These are phyloP conservation scores for Colletotrichum shisoi DNA, from an alignment of 2,329 filamentous ascomycete genomes.

Conservation along the genomic window DNA sequence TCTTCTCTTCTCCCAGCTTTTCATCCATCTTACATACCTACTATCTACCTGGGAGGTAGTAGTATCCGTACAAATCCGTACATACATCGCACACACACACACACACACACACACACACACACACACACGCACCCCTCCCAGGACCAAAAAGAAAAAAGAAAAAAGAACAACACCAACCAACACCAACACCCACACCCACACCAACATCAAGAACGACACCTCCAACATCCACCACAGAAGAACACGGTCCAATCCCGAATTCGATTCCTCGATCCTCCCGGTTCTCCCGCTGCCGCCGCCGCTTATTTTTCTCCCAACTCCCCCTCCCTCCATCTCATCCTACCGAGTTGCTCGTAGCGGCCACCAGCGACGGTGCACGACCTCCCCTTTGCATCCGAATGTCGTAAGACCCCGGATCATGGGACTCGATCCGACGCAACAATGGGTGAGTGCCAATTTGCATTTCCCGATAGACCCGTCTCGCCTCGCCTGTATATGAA, in stretches of 20 bases:
- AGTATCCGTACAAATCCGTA: too few relatives aligned
- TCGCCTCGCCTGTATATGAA: constrained; percentile 3
- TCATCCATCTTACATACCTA: too few relatives aligned
- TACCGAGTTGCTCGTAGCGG: constrained; percentile 11
- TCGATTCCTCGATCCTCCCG: background rate
- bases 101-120: too few relatives aligned
- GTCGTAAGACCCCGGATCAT: constrained; percentile 45
- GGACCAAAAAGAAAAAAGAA: too few relatives aligned
- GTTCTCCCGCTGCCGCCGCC: constrained; percentile 6
- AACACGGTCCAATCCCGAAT: constrained; percentile 3
- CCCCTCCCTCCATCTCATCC: background rate
- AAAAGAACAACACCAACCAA: too few relatives aligned
- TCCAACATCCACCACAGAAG: background rate
- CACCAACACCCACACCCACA: background rate
- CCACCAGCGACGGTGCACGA: constrained; percentile 27
- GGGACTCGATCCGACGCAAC: constrained; percentile 47
- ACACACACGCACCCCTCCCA: too few relatives aligned
- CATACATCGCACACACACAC: too few relatives aligned
- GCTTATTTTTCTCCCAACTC: background rate
- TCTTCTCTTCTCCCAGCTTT: too few relatives aligned
- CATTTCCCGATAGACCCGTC: constrained; percentile 10
- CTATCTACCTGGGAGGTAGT: too few relatives aligned
- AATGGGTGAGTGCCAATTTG: constrained; percentile 47
- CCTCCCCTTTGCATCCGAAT: constrained; percentile 27
- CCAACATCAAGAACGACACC: background rate